Percentiles rank a stretch among this genome's conserved stretches.
phyloP scores from a whole-genome alignment of 2,329 filamentous ascomycete species.

The Colletotrichum acutatum region DNA sequence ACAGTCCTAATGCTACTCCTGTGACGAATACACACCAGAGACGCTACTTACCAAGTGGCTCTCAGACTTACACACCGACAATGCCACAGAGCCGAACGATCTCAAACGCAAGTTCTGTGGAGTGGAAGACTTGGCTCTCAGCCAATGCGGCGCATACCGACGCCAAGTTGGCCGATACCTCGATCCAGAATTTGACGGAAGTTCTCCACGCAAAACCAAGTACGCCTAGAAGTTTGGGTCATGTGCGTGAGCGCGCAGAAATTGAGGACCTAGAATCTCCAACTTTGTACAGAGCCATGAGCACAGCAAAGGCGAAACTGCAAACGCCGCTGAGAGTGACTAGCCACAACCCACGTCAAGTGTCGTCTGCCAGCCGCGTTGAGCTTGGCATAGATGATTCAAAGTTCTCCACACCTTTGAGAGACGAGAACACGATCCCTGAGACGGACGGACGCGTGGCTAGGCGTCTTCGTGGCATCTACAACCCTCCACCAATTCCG shows the following conservation, averaged over 20 bases:
- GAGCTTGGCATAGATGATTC: not conserved
- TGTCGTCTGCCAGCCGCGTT: conserved; percentile 20
- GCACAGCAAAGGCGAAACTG: not conserved
- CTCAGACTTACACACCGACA: conserved; percentile 32
- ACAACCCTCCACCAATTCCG: conserved; percentile 24
- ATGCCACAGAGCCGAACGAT: conserved; percentile 48
- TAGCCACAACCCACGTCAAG: conserved; percentile 15
- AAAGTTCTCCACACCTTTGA: not conserved
- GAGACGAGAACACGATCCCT: conserved; percentile 26
- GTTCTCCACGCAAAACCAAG: conserved; percentile 37
- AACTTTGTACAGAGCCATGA: conserved; percentile 22
- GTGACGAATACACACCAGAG: not conserved
- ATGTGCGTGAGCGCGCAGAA: conserved; percentile 62
- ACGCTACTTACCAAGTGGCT: not conserved
- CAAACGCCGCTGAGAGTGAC: conserved; percentile 19
- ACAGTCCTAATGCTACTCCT: not conserved
- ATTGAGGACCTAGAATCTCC: conserved; percentile 53
- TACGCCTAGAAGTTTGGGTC: conserved; percentile 44
- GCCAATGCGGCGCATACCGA: conserved; percentile 57
- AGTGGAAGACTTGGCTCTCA: conserved; percentile 67
- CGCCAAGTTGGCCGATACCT: not conserved
- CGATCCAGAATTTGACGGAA: not conserved
- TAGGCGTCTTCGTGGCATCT: not conserved
- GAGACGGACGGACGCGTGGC: not conserved
- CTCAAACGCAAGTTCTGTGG: conserved; percentile 59